Evolutionary conservation across 2,329 filamentous ascomycete species (phyloP).

Genomic region (Paracoccidioides brasiliensis): DNA sequence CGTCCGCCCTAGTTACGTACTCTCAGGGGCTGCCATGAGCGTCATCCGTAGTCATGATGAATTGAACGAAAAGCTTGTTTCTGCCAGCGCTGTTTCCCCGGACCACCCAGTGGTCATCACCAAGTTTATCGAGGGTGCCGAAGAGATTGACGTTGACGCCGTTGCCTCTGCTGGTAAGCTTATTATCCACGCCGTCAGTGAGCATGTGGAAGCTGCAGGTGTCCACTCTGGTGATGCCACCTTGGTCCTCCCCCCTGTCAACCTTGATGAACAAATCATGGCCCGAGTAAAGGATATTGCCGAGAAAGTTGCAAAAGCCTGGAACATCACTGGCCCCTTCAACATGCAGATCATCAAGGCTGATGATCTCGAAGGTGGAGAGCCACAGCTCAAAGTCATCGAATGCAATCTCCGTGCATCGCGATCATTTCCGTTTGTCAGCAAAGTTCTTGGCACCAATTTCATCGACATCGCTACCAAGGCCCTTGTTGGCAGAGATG

Average conservation of each 20-base stretch:
- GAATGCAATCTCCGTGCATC: conserved; percentile 97
- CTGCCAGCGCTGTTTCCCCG: conserved; percentile 78
- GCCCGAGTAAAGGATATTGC: conserved; percentile 89
- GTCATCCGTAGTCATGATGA: conserved; percentile 82
- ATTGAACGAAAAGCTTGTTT: conserved; percentile 86
- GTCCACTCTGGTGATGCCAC: conserved; percentile 97
- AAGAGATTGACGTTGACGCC: conserved; percentile 93
- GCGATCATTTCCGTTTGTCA: conserved; percentile 95
- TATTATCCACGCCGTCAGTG: conserved; percentile 79
- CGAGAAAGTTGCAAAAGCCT: conserved; percentile 88
- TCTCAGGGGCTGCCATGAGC: conserved; percentile 97
- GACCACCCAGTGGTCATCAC: conserved; percentile 97
- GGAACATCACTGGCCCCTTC: conserved; percentile 95
- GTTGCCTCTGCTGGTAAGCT: conserved; percentile 79
- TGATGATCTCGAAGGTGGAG: conserved; percentile 58
- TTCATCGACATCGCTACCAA: conserved; percentile 94
- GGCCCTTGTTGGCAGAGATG: conserved; percentile 71
- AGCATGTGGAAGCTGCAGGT: conserved; percentile 94
- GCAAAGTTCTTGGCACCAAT: conserved; percentile 91
- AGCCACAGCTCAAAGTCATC: conserved; percentile 80
- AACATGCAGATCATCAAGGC: conserved; percentile 99
- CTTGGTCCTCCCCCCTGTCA: conserved; percentile 74
- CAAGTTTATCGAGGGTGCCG: conserved; percentile 92
- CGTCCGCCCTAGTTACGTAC: conserved; percentile 86
- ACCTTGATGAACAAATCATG: conserved; percentile 64